Conservation (phyloP, 306 rosid species). For the Vachellia pachyceras region DNA sequence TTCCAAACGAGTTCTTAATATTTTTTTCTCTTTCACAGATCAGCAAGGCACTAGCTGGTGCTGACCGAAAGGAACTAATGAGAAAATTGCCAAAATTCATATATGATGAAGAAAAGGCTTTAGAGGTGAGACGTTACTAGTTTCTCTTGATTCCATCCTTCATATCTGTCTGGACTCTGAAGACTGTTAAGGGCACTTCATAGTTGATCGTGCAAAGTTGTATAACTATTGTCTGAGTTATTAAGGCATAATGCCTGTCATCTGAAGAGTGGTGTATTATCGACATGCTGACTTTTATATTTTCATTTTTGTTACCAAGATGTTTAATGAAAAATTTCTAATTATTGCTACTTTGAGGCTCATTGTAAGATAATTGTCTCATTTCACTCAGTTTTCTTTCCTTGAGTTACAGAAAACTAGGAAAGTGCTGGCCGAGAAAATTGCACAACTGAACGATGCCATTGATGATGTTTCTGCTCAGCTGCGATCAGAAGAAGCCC, state of each 20-base stretch:
- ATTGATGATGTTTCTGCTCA: constrained; percentile 93
- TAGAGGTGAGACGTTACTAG: constrained; percentile 73
- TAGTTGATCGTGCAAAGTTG: constrained; percentile 19
- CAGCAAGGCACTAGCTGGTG: constrained; percentile 83
- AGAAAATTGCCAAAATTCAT: constrained; percentile 94
- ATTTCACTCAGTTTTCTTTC: constrained; percentile 28
- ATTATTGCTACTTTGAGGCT: constrained; percentile 17
- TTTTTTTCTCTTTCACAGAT: constrained; percentile 58
- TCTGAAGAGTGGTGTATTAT: constrained; percentile 11
- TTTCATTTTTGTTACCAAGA: constrained; percentile 1
- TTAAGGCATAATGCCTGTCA: constrained; percentile 4
- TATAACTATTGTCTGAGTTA: background rate
- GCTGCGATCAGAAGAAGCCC: constrained; percentile 62
- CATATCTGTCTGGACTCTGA: constrained; percentile 29
- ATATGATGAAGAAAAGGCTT: constrained; percentile 92
- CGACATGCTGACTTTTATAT: background rate
- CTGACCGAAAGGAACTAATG: constrained; percentile 91
- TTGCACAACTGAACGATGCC: constrained; percentile 85
- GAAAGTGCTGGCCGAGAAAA: constrained; percentile 78
- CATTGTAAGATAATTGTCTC: background rate
- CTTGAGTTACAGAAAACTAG: constrained; percentile 74
- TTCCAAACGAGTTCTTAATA: no score
- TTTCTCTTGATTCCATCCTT: constrained; percentile 31
- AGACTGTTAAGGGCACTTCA: constrained; percentile 2
- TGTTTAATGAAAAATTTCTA: constrained; percentile 17